Evolutionary conservation across 768 basidiomycete genomes (phyloP).

Genomic region (Paxillus ammoniavirescens): DNA sequence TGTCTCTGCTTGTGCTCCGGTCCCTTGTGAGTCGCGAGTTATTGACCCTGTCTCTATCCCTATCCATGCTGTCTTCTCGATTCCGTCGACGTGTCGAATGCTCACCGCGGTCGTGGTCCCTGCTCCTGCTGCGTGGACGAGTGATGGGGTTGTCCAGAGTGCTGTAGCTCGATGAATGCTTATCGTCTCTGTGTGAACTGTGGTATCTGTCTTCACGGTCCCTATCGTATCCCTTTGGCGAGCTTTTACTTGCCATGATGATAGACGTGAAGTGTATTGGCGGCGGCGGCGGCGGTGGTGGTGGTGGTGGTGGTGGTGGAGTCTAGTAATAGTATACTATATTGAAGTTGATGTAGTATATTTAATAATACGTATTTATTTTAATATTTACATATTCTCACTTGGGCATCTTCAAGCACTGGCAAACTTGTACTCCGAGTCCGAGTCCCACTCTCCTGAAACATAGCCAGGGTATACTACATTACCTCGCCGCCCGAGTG

Average conservation of each 20-base stretch:
- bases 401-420: too few species aligned
- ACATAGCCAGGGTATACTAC: background rate
- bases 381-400: too few species aligned
- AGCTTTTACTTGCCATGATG: conserved; percentile 45
- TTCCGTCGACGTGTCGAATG: conserved; percentile 29
- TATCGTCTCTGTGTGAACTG: conserved; percentile 36
- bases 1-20: conserved; percentile 16
- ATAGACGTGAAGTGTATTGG: background rate
- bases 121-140: conserved; percentile 32
- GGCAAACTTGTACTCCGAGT: too few species aligned
- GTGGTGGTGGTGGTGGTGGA: too few species aligned
- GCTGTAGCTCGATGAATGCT: conserved; percentile 1
- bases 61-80: conserved; percentile 30
- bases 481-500: background rate
- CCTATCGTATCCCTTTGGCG: conserved; percentile 35
- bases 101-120: conserved; percentile 26
- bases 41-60: conserved; percentile 27
- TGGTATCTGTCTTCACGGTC: conserved; percentile 30
- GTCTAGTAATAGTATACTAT: too few species aligned
- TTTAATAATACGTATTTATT: too few species aligned
- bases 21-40: conserved; percentile 28
- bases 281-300: background rate
- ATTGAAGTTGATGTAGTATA: too few species aligned
- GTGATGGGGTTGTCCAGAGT: conserved; percentile 28
- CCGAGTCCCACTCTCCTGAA: too few species aligned